Evolutionary conservation across 805 yeast species (phyloP), one percentile per base, ranked within the genome.

Genomic region (Metschnikowia peoriensis): DNA sequence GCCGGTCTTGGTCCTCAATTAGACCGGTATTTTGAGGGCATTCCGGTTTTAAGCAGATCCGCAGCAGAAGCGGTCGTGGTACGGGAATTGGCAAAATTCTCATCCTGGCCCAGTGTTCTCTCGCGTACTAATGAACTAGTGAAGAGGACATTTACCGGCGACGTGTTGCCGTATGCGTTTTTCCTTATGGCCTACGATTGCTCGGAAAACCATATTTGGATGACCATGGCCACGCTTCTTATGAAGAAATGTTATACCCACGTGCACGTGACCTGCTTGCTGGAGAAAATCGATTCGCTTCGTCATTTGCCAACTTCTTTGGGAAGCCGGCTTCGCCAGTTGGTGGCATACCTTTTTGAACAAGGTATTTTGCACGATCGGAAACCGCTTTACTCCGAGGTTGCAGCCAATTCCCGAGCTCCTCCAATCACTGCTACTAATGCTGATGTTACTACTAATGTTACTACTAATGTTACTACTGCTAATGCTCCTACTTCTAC

Each of bases 1-100:
- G 41, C 46, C 41, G 46, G 50, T 11, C 16, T 47, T 4, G 50
- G 46, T 7, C 39, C 40, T 12, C 28, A 32, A 9, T 16, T 41
- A 6, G 15, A 37, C 29, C 41, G 34, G n/a, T n/a, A 35, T 16
- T 47, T 28, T 16, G 28, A 28, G 29, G 2, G 22, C 4, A 22
- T 22, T 22, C 22, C 22, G 22, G 4, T 22, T 22, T 22, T 22
- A 16, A 27, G 17, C 41, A n/a, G 16, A 28, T 35, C 17, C 46
- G 41, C 17, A 22, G 12, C 7, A 28, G 50, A 15, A 40, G 22
- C 17, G n/a, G 22, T 10, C 14, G 22, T 47, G 8, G 46, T 47
- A 4, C 16, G 9, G 16, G 22, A 41, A 16, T 22, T 47, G 15
- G 46, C 50, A 14, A 38, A 41, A 8, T n/a, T 37, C 37, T 34